phyloP scores from a whole-genome alignment of 2,329 filamentous ascomycete genomes.

The Fusarium avenaceum region DNA sequence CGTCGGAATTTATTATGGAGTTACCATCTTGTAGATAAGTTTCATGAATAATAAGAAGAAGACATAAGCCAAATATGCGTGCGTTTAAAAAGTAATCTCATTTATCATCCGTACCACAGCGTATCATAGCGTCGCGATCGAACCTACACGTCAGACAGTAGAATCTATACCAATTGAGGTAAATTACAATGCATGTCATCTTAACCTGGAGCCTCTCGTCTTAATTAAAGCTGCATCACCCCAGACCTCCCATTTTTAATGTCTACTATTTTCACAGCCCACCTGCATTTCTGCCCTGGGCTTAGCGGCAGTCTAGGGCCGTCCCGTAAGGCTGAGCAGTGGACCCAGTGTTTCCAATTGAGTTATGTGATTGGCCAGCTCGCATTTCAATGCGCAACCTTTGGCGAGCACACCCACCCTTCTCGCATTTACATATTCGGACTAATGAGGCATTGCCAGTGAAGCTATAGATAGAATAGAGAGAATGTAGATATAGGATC shows the following conservation, averaged over 20 bases:
- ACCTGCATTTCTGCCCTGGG: not conserved
- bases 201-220: too few species aligned
- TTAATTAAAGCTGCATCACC: too few species aligned
- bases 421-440: constrained; percentile 18
- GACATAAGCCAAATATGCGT: too few species aligned
- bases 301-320: not conserved
- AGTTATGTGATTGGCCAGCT: constrained; percentile 27
- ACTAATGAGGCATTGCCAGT: constrained; percentile 28
- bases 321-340: constrained; percentile 27
- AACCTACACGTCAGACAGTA: too few species aligned
- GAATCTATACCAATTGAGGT: not conserved
- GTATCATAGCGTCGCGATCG: too few species aligned
- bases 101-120: too few species aligned
- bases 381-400: constrained; percentile 35
- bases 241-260: too few species aligned
- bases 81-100: too few species aligned
- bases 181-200: not conserved
- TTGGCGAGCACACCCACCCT: constrained; percentile 25
- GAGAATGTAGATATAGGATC: constrained; percentile 20
- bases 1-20: too few species aligned
- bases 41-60: too few species aligned
- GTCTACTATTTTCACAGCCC: too few species aligned
- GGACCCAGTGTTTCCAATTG: not conserved
- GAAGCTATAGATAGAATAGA: not conserved
- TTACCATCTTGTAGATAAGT: too few species aligned